phyloP scores from a whole-genome alignment of 2,329 filamentous ascomycete species.

The Purpureocillium takamizusanense region DNA sequence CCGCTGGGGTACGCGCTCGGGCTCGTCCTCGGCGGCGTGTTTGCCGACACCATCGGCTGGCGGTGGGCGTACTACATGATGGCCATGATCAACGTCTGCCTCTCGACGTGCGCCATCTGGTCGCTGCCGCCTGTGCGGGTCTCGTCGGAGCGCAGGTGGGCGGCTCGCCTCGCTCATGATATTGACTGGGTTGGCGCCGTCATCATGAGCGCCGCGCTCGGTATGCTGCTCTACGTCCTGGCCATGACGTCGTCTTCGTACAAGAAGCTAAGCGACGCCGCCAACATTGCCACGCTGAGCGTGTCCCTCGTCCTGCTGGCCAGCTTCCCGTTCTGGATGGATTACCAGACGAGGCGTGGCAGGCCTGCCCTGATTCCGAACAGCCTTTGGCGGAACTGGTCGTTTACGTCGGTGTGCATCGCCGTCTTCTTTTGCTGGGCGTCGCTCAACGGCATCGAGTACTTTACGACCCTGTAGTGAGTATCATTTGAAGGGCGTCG shows the following conservation, averaged over 20 bases:
- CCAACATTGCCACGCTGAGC: constrained; percentile 34
- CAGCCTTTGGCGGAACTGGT: constrained; percentile 44
- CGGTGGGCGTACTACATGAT: constrained; percentile 33
- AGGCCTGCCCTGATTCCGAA: constrained; percentile 52
- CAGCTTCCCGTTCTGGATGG: constrained; percentile 46
- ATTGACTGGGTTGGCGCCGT: constrained; percentile 45
- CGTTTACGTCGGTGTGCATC: constrained; percentile 47
- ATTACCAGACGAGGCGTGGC: constrained; percentile 33
- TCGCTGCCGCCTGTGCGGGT: constrained; percentile 18
- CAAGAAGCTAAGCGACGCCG: constrained; percentile 26
- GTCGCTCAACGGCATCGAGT: constrained; percentile 35
- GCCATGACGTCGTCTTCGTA: constrained; percentile 31
- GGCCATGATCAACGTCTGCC: constrained; percentile 24
- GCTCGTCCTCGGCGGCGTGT: constrained; percentile 38
- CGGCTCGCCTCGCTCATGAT: constrained; percentile 20
- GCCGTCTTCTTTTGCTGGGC: constrained; percentile 38
- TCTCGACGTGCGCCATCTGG: constrained; percentile 27
- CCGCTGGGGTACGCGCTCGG: constrained; percentile 39
- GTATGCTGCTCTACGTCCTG: constrained; percentile 41
- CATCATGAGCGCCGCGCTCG: constrained; percentile 34
- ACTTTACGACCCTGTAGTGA: constrained; percentile 38
- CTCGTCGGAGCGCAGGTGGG: constrained; percentile 16
- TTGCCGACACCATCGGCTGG: constrained; percentile 39
- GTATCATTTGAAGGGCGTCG: constrained; percentile 6
- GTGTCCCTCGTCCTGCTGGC: constrained; percentile 33